Base-by-base conservation (phyloP, 257 asterid genomes). In the Echites panduratus region DNA sequence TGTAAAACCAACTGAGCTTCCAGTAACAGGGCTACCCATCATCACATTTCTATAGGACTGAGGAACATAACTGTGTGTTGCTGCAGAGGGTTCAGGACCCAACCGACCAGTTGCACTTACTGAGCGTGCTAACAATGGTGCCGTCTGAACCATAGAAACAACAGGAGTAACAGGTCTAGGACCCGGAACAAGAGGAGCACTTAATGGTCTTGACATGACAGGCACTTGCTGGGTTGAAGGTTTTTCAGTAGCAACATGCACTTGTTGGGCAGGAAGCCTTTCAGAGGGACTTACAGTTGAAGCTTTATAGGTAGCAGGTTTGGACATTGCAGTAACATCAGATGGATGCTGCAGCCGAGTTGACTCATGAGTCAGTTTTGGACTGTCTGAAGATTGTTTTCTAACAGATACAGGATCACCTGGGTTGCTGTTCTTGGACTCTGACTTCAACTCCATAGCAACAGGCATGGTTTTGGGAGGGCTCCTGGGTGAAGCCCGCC, bases 41-140 rank as follows among this genome's bases (percentile, higher is more conserved):
- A 86, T 90, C 66, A 93, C 97, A 80, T 87, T 90, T 64, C 93
- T 89, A 81, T 91, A 94, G 74, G 98, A 91, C 81, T 83, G 97
- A 67, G 91, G 96, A 64, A 81, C 82, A 48, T 82, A 86, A 63
- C 85, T 81, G 66, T 82, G 95, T 20, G 82, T 54, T 64, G 89
- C 77, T 48, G 88, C 78, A 40, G 92, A 63, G 20, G 84, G 79
- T 41, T 89, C 95, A 1, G 90, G 90, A 62, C 92, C 93, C 75
- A 91, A 81, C 35, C 92, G 88, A 50, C 98, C 96, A 47, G 90
- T 87, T 68, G 89, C 88, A 70, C 97, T 91, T 57, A 71, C 90
- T 0, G 97, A 91, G 29, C 97, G 97, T 19, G 97, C 83, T 56
- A 88, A 79, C 32, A 75, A 32, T 0, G 96, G 95, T 24, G 87